Evolutionary conservation across 2,329 filamentous ascomycete species (phyloP).

Genomic region (Domatiomyces globalis): DNA sequence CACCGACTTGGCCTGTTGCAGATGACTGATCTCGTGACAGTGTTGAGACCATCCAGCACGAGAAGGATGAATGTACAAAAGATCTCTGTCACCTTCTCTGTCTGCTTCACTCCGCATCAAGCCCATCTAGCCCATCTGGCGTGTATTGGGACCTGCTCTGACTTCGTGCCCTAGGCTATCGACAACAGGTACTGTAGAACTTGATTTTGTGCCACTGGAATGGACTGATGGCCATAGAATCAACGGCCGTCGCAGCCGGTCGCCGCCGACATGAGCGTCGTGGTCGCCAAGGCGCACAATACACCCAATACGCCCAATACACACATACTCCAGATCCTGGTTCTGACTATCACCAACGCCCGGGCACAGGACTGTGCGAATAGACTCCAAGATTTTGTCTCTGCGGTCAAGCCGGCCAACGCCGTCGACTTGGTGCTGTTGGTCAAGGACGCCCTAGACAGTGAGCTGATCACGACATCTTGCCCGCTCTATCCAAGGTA

Average conservation of each 20-base stretch:
- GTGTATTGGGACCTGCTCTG: neutral
- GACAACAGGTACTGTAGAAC: neutral
- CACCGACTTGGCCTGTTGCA: neutral
- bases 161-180: neutral
- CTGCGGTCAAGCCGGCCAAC: neutral
- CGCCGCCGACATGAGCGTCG: neutral
- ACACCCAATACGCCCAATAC: conserved; percentile 22
- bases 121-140: neutral
- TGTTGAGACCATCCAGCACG: neutral
- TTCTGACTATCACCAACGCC: conserved; percentile 1
- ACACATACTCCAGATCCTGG: conserved; percentile 24
- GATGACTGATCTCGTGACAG: neutral
- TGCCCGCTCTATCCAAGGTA: neutral
- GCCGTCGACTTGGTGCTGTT: neutral
- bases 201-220: neutral
- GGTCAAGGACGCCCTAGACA: neutral
- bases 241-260: neutral
- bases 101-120: neutral
- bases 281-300: conserved; percentile 9
- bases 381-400: neutral
- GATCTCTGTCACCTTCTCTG: neutral
- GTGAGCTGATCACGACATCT: neutral
- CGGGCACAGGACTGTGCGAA: neutral
- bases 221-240: neutral
- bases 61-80: neutral